Conservation (phyloP, 208 protist species). For the Lotmaria passim region DNA sequence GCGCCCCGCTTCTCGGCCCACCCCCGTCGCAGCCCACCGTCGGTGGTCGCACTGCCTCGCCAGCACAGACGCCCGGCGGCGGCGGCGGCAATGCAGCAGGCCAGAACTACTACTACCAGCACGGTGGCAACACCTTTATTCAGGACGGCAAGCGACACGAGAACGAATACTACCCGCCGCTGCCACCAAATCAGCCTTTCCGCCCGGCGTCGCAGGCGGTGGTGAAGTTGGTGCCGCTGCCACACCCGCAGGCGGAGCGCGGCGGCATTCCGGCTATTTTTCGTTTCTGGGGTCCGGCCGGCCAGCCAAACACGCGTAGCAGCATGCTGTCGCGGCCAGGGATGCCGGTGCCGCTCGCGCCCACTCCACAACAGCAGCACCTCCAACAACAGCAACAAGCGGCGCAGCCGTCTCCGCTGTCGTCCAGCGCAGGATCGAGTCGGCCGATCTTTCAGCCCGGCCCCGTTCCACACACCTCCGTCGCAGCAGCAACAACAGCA, state of each 20-base stretch:
- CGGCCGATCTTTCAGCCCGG: not conserved
- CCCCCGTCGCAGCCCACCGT: slow-evolving; percentile 6
- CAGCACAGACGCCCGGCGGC: not conserved
- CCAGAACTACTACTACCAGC: slow-evolving; percentile 39
- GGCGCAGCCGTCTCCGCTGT: not conserved
- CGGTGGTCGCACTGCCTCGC: not conserved
- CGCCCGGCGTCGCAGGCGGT: slow-evolving; percentile 14
- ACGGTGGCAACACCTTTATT: slow-evolving; percentile 55
- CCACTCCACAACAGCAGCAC: not conserved
- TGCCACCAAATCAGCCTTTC: slow-evolving; percentile 27
- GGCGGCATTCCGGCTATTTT: slow-evolving; percentile 34
- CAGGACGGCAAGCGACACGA: slow-evolving; percentile 49
- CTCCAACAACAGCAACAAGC: no score
- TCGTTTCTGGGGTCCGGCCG: slow-evolving; percentile 28
- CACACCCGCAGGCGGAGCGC: slow-evolving; percentile 15
- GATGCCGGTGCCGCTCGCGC: not conserved
- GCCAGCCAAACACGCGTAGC: slow-evolving; percentile 16
- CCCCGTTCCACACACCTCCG: not conserved
- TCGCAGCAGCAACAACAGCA: not conserved
- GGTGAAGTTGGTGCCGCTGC: slow-evolving; percentile 25
- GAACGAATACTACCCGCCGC: slow-evolving; percentile 53
- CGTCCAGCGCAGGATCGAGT: not conserved
- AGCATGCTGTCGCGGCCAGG: not conserved
- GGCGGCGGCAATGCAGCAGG: not conserved
- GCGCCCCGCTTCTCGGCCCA: slow-evolving; percentile 18